Base-by-base conservation (phyloP, 1,284 basidiomycete genomes). In the Irpex sp. region DNA sequence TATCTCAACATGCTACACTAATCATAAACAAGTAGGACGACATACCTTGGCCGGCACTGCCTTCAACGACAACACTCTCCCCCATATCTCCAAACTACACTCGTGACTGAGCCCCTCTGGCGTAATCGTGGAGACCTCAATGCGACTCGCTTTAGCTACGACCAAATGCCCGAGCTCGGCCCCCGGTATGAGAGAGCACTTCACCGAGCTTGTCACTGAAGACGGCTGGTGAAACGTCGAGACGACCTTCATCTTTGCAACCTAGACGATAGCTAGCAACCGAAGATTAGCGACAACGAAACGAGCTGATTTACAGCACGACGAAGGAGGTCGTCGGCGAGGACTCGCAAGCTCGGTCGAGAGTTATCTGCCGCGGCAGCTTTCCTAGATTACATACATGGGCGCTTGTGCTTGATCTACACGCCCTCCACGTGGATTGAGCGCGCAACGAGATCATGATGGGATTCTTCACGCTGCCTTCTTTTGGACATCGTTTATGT, bases 221-320 rank as follows among this genome's bases (percentile, higher is more conserved):
- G 88, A 86, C 1, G 87, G 79, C 0, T 77, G 77, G 68, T 87
- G 84, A 68, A 89, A 88, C 8, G 88, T 90, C 14, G 84, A 80
- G 36, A 89, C 79, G 62, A 89, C 75, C 72, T 85, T 88, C 88
- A 90, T 90, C 57, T 6, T 35, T 39, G 36, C 28, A 51, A 18
- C 48, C 18, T 23, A 18, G 42, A 33, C 28, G 7, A 7, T 33
- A 33, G 28, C 28, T 33, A 1, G 7, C 28, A 33, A 33, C 28
- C 6, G 7, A 7, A 33, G 5, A 33, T 33, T 33, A 33, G 28
- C 28, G 7, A 33, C 28, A 33, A 33, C 28, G 28, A 33, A 33
- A 7, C 6, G 28, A 33, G 28, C 28, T 33, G 1, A 33, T 33
- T 33, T 6, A 7, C 6, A 33, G 7, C 12, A 45, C 39, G 39